Base-by-base conservation (phyloP, 257 asterid genomes). In the Solanum chiquidenum region DNA sequence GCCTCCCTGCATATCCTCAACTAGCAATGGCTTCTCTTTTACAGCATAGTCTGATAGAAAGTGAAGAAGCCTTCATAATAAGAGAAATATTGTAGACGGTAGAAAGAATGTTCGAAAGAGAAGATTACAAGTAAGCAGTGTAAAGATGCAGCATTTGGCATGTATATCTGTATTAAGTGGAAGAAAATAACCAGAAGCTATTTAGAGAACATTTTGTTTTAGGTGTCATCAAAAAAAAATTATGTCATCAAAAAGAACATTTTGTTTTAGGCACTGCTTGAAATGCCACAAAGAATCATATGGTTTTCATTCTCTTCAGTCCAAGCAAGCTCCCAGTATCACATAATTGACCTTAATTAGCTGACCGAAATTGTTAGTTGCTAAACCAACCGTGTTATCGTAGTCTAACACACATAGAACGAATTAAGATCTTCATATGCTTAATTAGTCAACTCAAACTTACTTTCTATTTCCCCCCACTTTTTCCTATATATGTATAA, bases 1-100 rank as follows among this genome's bases (percentile, higher is more conserved):
- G 73, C 98, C 98, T 86, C 99, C 99, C 89, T 92, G 95, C 99
- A 97, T 97, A 88, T 95, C 99, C 92, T 92, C 96, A 62, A 69
- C 96, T 93, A 95, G 88, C 93, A 89, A 90, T 88, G 99, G 98
- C 90, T 92, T 94, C 98, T 97, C 99, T 91, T 94, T 94, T 86
- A 96, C 94, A 69, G 98, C 95, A 91, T 97, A 97, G 91, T 97
- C 99, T 96, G 95, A 86, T 86, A 86, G 55, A 87, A 83, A 33
- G 84, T 83, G 80, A 69, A 86, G 42, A 35, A 35, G 35, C 31
- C 49, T 74, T 23, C 85, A 74, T 49, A 25, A 27, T 49, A 66
- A 21, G 85, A 82, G 31, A 31, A 80, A 80, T 14, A 20, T 29
- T 4, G 5, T 44, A 9, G 64, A 1, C 4, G 14, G 69, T 9